Base-by-base conservation (phyloP, 257 asterid genomes). In the Echium plantagineum region DNA sequence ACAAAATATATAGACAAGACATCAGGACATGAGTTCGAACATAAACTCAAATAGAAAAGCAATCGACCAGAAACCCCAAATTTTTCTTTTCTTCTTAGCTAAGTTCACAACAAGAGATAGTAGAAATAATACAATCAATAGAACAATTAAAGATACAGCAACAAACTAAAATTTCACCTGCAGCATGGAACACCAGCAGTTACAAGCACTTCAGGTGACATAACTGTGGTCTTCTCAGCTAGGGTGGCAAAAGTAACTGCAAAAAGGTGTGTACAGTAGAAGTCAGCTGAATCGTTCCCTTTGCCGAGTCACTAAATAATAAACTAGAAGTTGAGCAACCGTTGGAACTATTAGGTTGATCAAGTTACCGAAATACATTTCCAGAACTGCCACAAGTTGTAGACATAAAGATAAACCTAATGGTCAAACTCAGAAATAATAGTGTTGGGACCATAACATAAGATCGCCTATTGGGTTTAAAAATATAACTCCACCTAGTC, bases 151-250 rank as follows among this genome's bases (percentile, higher is more conserved):
- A 54, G 52, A n/a, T 38, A 15, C 31, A 64, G 15, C 21, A 62
- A 28, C 21, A 21, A 26, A 61, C 61, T 66, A 65, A 64, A 67
- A 65, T 67, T 66, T 78, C 77, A 93, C 99, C 99, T 89, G 99
- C 99, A 93, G 86, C 99, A 93, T 52, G 99, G 99, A 68, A 93
- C 89, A 65, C 99, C 97, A 46, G 95, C 91, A 81, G 68, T 76
- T 71, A 83, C 78, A 65, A 93, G 96, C 67, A 93, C 97, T 85
- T 93, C 97, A 1, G 99, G 99, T 55, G 99, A 84, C 96, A 93
- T 93, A 68, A 93, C 97, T 17, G 99, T 93, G 31, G 94, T 89
- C 88, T 93, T 93, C 89, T 93, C 94, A 64, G 97, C 97, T 53
- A 93, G 97, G 52, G 91, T 93, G 68, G 97, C 84, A 76, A 89